Conservation (phyloP, 2,329 filamentous ascomycete species). For the Arthrinium phaeospermum region DNA sequence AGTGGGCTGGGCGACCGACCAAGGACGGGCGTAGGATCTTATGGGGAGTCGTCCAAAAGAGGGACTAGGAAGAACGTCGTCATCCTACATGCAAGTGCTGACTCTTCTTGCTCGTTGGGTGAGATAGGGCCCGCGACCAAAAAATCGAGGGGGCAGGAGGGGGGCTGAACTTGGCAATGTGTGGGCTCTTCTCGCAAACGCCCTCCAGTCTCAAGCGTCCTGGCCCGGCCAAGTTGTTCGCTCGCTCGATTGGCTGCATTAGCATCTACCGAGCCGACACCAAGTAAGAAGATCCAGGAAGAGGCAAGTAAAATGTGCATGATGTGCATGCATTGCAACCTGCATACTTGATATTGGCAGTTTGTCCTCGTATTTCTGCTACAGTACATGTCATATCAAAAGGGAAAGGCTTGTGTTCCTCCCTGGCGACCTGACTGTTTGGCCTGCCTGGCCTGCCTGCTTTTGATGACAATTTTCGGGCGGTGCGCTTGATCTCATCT, state of each 20-base stretch:
- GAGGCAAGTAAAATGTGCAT: constrained; percentile 14
- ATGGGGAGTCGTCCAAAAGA: background rate
- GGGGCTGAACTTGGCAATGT: constrained; percentile 13
- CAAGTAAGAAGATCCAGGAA: constrained; percentile 11
- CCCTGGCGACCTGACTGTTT: background rate
- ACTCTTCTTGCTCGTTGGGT: background rate
- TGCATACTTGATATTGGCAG: background rate
- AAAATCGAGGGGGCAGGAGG: constrained; percentile 14
- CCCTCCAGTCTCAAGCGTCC: background rate
- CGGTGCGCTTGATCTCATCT: constrained; percentile 3
- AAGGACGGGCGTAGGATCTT: constrained; percentile 10
- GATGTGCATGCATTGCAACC: constrained; percentile 16
- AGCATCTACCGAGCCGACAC: background rate
- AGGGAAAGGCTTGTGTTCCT: background rate
- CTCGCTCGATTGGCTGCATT: constrained; percentile 9
- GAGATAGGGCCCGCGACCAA: constrained; percentile 12
- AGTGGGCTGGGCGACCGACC: background rate
- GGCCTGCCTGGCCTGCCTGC: background rate
- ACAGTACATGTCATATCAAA: background rate
- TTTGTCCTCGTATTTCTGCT: constrained; percentile 1
- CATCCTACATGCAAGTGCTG: constrained; percentile 12
- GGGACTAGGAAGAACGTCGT: constrained; percentile 11
- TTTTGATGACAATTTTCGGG: background rate
- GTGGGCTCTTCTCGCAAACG: constrained; percentile 2
- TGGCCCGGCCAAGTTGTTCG: constrained; percentile 1